Evolutionary conservation across 495 filamentous ascomycete genomes (phyloP), one percentile per base, ranked within the genome.

Genomic region (Jackrogersella multiformis): DNA sequence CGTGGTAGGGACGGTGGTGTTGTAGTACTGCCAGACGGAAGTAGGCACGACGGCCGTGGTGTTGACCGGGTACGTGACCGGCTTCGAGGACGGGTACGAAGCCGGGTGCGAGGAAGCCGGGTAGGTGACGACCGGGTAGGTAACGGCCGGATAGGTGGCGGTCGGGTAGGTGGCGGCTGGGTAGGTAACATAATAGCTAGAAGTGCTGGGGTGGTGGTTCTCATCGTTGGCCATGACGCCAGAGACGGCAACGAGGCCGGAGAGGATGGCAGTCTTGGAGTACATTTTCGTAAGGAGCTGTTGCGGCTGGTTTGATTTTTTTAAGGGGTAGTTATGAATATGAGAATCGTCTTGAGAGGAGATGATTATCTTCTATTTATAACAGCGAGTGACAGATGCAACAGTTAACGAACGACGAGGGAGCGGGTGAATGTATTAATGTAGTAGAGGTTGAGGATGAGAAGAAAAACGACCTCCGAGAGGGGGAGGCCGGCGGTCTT

Each of bases 191-290:
- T 3, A 44, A 21, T 30, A 35, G 42, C 21, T 46, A 26, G 42
- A 10, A n/a, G 21, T 7, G 12, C 42, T 46, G 9, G 10, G 24
- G 45, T 16, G 15, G 45, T 49, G 18, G 5, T 1, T 7, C 1
- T 49, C 49, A 13, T 32, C 36, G 2, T 32, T 56, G 0, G 61
- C 70, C 62, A 46, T 28, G 63, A 65, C 75, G 56, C 75, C 71
- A 6, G 67, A 70, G 16, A 68, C 65, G 64, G 72, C 72, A 35
- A 63, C 66, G 34, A 77, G 44, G 44, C 59, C 38, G 26, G 62
- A 55, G 32, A 61, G 26, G 41, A 62, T 53, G 13, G 61, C 34
- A 24, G 64, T 70, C 53, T 67, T 72, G 64, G 28, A 16, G 56
- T 49, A 62, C 68, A 75, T 70, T 73, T n/a, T 56, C 41, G 34